Conservation (phyloP, 1,284 basidiomycete species). For the Xanthoconium separans region DNA sequence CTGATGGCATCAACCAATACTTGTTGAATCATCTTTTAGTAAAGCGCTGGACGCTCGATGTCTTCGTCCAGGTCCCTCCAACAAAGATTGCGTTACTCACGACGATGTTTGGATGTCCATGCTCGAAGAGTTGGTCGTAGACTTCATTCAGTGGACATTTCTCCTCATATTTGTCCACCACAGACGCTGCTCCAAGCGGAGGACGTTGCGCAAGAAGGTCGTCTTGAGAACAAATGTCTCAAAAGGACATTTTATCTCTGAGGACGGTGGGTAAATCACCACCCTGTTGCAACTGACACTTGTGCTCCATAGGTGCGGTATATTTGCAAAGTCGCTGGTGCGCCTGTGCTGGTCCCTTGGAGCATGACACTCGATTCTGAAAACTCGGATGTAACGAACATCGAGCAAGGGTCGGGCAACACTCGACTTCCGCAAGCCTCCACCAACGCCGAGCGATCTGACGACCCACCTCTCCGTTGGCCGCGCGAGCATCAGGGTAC, state of each 20-base stretch:
- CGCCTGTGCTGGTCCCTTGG: too few species aligned
- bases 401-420: constrained; percentile 70
- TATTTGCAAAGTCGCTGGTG: constrained; percentile 1
- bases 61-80: background rate
- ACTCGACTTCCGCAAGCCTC: constrained; percentile 46
- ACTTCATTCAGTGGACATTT: background rate
- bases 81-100: constrained; percentile 4
- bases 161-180: background rate
- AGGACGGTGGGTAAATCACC: background rate
- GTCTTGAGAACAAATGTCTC: constrained; percentile 4
- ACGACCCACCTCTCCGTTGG: constrained; percentile 41
- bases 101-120: constrained; percentile 5
- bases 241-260: background rate
- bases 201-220: constrained; percentile 1
- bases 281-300: background rate
- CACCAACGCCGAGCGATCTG: constrained; percentile 30
- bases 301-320: background rate
- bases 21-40: background rate
- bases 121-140: background rate
- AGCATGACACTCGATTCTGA: background rate
- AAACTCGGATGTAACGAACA: too few species aligned
- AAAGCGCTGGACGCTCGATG: background rate
- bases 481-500: constrained; percentile 51
- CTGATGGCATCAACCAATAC: constrained; percentile 8
- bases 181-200: constrained; percentile 5